These are phyloP conservation scores for Neonectria faginata DNA, from an alignment of 2,329 filamentous ascomycete genomes.

Conservation along the genomic window DNA sequence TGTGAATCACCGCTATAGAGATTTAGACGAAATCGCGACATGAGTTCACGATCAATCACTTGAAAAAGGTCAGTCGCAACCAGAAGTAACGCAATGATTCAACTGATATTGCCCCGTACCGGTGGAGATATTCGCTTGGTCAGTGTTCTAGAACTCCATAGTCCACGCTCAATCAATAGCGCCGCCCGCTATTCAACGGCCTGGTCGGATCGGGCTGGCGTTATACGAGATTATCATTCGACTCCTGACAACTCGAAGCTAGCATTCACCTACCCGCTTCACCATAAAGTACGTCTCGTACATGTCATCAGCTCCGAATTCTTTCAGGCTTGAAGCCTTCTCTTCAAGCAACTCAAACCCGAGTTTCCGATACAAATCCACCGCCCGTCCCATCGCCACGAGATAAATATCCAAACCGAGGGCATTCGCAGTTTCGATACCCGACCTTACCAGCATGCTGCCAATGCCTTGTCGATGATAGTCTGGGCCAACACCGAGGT, in stretches of 20 bases:
- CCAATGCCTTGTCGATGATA: slow-evolving; percentile 39
- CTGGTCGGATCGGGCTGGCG: too few species aligned
- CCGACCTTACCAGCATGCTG: slow-evolving; percentile 39
- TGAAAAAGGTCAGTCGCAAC: not conserved
- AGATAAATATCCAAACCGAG: slow-evolving; percentile 34
- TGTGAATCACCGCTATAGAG: too few species aligned
- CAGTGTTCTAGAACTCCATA: not conserved
- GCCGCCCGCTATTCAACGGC: not conserved
- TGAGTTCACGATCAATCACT: not conserved
- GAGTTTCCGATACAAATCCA: slow-evolving; percentile 34
- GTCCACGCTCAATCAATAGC: not conserved
- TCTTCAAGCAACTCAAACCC: slow-evolving; percentile 35
- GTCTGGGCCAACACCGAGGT: slow-evolving; percentile 38
- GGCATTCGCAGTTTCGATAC: slow-evolving; percentile 32
- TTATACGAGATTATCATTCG: too few species aligned
- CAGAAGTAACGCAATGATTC: too few species aligned
- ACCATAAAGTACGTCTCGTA: slow-evolving; percentile 35
- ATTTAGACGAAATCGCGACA: not conserved
- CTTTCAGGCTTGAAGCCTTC: slow-evolving; percentile 13
- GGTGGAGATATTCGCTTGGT: too few species aligned
- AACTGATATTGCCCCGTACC: too few species aligned
- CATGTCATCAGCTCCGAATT: slow-evolving; percentile 16
- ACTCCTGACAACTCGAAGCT: too few species aligned
- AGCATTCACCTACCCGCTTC: not conserved
- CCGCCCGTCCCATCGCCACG: slow-evolving; percentile 34